phyloP scores from a whole-genome alignment of 306 rosid species.

The Pyrus pyrifolia region DNA sequence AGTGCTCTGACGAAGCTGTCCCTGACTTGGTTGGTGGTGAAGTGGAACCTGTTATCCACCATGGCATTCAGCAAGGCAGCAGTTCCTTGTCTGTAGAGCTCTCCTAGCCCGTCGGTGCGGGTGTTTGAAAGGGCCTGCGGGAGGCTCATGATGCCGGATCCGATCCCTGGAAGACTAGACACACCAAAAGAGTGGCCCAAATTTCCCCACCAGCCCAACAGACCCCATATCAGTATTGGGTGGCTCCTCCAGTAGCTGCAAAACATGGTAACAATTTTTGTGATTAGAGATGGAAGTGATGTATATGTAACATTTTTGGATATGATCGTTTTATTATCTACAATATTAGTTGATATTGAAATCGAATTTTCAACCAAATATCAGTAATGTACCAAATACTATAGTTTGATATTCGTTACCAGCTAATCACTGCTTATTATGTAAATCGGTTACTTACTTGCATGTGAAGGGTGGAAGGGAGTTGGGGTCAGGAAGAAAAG shows the following conservation, averaged over 20 bases:
- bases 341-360: not conserved
- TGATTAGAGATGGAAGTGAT: not conserved
- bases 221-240: constrained; percentile 73
- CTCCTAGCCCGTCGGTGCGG: constrained; percentile 65
- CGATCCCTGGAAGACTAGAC: constrained; percentile 48
- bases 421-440: not conserved
- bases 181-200: constrained; percentile 66
- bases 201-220: constrained; percentile 92
- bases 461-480: constrained; percentile 69
- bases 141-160: constrained; percentile 38
- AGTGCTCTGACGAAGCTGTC: constrained; percentile 51
- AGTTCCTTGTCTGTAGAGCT: constrained; percentile 74
- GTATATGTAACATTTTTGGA: not conserved
- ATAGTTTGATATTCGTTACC: not conserved
- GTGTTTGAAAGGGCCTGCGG: constrained; percentile 83
- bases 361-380: not conserved
- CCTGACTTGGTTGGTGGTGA: constrained; percentile 65
- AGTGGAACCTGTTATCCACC: constrained; percentile 66
- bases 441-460: constrained; percentile 49
- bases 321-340: not conserved
- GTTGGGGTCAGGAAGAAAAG: constrained; percentile 56
- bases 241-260: constrained; percentile 83
- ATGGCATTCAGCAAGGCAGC: constrained; percentile 78
- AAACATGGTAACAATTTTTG: not conserved
- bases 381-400: not conserved